Evolutionary conservation across 75 land plant species (phyloP).

Genomic region (Pseudotsuga menziesii): DNA sequence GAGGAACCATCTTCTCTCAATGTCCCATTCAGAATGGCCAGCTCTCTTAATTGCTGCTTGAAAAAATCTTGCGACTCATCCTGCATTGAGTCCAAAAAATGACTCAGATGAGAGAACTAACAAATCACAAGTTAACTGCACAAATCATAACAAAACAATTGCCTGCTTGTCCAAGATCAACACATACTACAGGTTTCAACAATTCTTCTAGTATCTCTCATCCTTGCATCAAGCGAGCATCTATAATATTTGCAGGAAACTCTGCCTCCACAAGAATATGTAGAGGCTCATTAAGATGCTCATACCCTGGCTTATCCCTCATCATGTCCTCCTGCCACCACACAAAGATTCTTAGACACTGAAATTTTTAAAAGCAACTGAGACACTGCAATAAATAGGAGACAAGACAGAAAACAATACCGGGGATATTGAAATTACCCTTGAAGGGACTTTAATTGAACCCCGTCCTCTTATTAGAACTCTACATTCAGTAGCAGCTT

Average conservation of each 20-base stretch:
- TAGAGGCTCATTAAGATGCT: constrained; percentile 93
- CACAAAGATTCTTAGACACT: not conserved
- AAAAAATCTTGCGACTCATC: constrained; percentile 90
- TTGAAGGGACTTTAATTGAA: constrained; percentile 83
- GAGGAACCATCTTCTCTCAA: constrained; percentile 83
- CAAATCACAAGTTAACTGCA: not conserved
- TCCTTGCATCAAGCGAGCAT: constrained; percentile 80
- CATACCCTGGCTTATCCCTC: constrained; percentile 98
- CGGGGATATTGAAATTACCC: constrained; percentile 43
- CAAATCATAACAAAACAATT: not conserved
- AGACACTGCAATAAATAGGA: not conserved
- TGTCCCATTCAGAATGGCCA: constrained; percentile 92
- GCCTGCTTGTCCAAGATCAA: not conserved
- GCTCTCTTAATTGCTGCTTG: constrained; percentile 89
- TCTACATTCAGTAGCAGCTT: constrained; percentile 86
- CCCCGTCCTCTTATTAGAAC: constrained; percentile 93
- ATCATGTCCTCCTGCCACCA: constrained; percentile 78
- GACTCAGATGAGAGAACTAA: not conserved
- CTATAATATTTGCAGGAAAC: constrained; percentile 80
- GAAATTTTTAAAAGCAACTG: not conserved
- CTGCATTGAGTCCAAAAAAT: constrained; percentile 21
- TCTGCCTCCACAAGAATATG: constrained; percentile 96
- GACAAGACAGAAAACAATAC: not conserved
- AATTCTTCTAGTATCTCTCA: constrained; percentile 75
- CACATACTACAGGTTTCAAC: constrained; percentile 73